phyloP scores from a whole-genome alignment of 2,329 filamentous ascomycete genomes.

The Trichoderma atrobrunneum region DNA sequence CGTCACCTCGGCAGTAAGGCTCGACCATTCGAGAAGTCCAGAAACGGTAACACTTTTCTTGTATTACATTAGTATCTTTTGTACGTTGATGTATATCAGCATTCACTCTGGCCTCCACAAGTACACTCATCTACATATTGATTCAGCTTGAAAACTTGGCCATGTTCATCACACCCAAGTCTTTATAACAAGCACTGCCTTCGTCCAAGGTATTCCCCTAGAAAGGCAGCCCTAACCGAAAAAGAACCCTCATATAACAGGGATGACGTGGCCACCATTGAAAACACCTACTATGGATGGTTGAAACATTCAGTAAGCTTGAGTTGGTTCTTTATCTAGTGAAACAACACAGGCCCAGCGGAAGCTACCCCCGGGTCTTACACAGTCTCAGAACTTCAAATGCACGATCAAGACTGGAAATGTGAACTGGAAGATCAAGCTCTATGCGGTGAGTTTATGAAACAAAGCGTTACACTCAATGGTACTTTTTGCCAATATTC shows the following conservation, averaged over 20 bases:
- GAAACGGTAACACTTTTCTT: neutral
- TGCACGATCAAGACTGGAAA: neutral
- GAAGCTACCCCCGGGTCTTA: neutral
- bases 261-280: neutral
- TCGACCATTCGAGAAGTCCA: neutral
- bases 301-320: neutral
- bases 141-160: neutral
- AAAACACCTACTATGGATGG: neutral
- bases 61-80: neutral
- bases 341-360: neutral
- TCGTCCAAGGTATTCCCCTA: neutral
- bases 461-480: neutral
- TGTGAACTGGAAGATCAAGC: neutral
- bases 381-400: neutral
- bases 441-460: neutral
- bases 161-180: neutral
- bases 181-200: neutral
- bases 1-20: neutral
- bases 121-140: too few relatives aligned
- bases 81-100: neutral
- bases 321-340: neutral
- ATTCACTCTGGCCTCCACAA: neutral
- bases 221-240: neutral
- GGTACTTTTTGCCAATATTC: neutral
- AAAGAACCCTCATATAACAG: neutral